phyloP scores from a whole-genome alignment of 139 green algal genomes.

The Chlamydomonas eustigma region DNA sequence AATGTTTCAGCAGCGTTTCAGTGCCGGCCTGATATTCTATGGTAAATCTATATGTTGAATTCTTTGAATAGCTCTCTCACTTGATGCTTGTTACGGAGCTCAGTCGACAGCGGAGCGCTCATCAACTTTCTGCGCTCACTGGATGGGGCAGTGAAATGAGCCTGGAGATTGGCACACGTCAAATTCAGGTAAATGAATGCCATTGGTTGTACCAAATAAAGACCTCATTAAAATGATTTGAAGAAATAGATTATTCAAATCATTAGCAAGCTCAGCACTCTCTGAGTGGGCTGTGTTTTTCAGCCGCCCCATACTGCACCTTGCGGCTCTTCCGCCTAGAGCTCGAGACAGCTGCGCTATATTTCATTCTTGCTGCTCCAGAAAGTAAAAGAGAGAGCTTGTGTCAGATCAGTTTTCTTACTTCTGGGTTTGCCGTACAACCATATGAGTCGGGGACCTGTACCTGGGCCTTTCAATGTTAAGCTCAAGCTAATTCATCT shows the following conservation, averaged over 20 bases:
- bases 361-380: conserved; percentile 69
- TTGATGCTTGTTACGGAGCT: conserved; percentile 89
- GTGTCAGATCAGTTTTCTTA: too few species aligned
- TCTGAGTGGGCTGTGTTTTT: background rate
- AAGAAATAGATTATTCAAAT: too few species aligned
- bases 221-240: too few species aligned
- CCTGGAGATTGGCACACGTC: conserved; percentile 50
- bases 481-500: too few species aligned
- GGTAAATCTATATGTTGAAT: too few species aligned
- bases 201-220: too few species aligned
- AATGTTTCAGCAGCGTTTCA: background rate
- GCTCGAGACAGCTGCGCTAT: conserved; percentile 64
- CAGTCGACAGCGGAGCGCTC: conserved; percentile 84
- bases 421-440: too few species aligned
- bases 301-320: conserved; percentile 42
- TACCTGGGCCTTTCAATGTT: too few species aligned
- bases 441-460: too few species aligned
- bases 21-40: too few species aligned
- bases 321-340: conserved; percentile 94
- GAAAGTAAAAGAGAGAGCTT: conserved; percentile 8
- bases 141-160: conserved; percentile 95
- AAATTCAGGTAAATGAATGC: background rate
- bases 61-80: conserved; percentile 39
- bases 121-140: conserved; percentile 89
- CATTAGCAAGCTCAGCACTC: too few species aligned